phyloP scores from a whole-genome alignment of 352 stramenopile species.

The Globisporangium okanoganense region DNA sequence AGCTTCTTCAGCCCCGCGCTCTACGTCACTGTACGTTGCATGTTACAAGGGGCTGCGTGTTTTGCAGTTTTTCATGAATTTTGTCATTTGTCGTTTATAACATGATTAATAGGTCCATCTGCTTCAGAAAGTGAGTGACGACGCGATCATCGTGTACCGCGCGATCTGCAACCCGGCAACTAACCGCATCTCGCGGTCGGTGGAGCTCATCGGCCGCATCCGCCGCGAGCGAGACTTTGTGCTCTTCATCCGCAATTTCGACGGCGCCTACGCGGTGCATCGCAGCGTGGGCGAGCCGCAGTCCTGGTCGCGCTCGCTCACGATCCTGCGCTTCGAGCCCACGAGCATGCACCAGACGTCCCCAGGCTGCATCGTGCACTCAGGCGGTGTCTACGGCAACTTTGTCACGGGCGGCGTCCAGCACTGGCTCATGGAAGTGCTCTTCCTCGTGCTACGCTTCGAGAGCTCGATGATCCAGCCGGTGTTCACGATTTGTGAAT shows the following conservation, averaged over 20 bases:
- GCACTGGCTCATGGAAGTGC: conserved; percentile 58
- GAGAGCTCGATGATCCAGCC: conserved; percentile 44
- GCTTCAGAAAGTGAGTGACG: conserved; percentile 37
- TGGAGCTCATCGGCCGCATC: conserved; percentile 45
- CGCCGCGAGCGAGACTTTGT: conserved; percentile 39
- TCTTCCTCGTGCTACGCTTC: conserved; percentile 54
- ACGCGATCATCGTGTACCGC: conserved; percentile 50
- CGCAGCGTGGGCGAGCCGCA: conserved; percentile 27
- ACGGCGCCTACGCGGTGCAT: conserved; percentile 30
- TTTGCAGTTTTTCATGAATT: too few relatives aligned
- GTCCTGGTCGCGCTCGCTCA: conserved; percentile 39
- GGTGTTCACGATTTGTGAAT: conserved; percentile 39
- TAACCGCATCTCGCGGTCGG: conserved; percentile 30
- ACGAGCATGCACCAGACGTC: conserved; percentile 23
- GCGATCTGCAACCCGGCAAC: conserved; percentile 43
- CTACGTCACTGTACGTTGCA: conserved; percentile 29
- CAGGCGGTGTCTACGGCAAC: conserved; percentile 39
- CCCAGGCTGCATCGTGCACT: conserved; percentile 37
- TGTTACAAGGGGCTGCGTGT: background rate
- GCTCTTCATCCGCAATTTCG: conserved; percentile 39
- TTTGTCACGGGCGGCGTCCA: conserved; percentile 32
- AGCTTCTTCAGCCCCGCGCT: conserved; percentile 49
- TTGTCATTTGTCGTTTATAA: background rate
- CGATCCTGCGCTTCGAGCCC: conserved; percentile 42
- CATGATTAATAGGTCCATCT: conserved; percentile 30